Evolutionary conservation across 2,329 filamentous ascomycete genomes (phyloP), one percentile per base, ranked within the genome.

Genomic region (Cytospora paraplurivora): DNA sequence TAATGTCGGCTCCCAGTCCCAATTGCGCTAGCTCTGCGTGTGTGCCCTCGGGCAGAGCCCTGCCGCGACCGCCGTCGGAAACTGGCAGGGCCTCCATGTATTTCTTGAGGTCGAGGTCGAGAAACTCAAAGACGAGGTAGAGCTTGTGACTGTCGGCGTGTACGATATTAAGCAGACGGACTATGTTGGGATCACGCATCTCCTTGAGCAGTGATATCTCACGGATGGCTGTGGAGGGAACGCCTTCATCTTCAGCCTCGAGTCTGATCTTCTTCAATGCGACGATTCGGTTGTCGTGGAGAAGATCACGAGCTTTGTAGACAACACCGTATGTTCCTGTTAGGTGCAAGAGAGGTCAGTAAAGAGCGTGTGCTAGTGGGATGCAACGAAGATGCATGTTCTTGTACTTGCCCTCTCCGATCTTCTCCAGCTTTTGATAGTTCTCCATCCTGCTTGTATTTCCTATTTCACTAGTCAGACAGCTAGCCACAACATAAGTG

Each of bases 231-330:
- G 92, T 96, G 70, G 89, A 92, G 1, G 92, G 92, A 35, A 96
- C 92, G 68, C 92, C 92, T 74, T 96, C 92, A 80, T 96, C 92
- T 80, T 96, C 92, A 68, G 91, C 91, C 75, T 96, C 92, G 69
- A 96, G 88, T 67, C 92, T 88, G 74, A 96, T 96, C 81, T 96
- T 96, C 83, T 96, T 96, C 70, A 96, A 82, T 13, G 92, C 92
- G 67, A 96, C 92, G 71, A 96, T 93, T 71, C 90, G 89, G 71
- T 90, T 89, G 68, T 85, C 84, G 71, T 92, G 87, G 66, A 85
- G 85, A 66, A 95, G 87, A 75, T 96, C 92, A 69, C 88, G 86
- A 64, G 92, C 92, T 78, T 96, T 96, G 86, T 96, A 96, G 68
- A 96, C 92, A 66, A 96, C 92, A 75, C 92, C 92, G 75, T 96